Base-by-base conservation (phyloP, 306 rosid genomes). In the Fagus sylvatica region DNA sequence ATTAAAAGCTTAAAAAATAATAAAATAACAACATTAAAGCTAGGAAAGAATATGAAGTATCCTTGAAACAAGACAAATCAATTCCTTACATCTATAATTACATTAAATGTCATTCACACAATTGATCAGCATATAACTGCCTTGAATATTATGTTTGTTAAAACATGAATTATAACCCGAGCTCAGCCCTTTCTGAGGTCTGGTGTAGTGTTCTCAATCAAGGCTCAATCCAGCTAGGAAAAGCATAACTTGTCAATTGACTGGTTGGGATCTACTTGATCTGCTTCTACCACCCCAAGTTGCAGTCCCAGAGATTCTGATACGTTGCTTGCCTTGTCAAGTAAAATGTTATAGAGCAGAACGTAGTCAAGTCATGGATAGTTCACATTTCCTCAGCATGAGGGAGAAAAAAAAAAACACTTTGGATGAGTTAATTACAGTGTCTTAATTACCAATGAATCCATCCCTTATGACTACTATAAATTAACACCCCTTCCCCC, bases 181-280 rank as follows among this genome's bases (percentile, higher is more conserved):
- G 65, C 65, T 57, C 5, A 28, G 67, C 40, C 33, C 22, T 13
- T 16, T 32, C 16, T 32, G 67, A 12, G 1, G 37, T 60, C 40
- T 4, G 7, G n/a, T n/a, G 40, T 32, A 4, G 40, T 32, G 67
- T n/a, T 12, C 33, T 16, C 3, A 60, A 32, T 60, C 67, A 60
- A 60, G 67, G 67, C 67, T 32, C n/a, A 60, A 60, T 32, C 40
- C 40, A 32, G 7, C 67, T 60, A 60, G 40, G 67, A 60, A 60
- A 32, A 60, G 67, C n/a, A 1, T 9, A 60, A 32, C 67, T 60
- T 60, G 34, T 3, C 39, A 9, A 59, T 59, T 59, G 28, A 22
- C 30, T 59, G 7, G 34, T 59, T 41, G 15, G 65, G 16, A 7
- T 59, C 65, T 32, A 13, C 65, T 59, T 59, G 65, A 33, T 59